Base-by-base conservation (phyloP, 129 eudicot species). In the Arctium lappa region DNA sequence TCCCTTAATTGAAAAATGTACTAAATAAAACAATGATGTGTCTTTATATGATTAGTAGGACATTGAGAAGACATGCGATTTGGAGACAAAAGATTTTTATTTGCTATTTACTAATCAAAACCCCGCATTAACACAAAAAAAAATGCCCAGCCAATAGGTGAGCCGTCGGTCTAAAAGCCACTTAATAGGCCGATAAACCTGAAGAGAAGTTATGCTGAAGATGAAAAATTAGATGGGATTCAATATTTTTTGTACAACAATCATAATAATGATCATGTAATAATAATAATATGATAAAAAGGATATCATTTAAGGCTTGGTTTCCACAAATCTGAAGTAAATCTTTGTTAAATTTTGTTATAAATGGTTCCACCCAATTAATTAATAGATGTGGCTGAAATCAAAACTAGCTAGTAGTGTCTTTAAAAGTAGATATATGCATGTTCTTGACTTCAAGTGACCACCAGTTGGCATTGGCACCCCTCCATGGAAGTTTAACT, bases 361-460 rank as follows among this genome's bases (percentile, higher is more conserved):
- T n/a, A 60, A 60, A 60, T 60, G 29, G 9, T 60, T n/a, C n/a
- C n/a, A n/a, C n/a, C n/a, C n/a, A n/a, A n/a, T n/a, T n/a, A n/a
- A 22, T 22, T 22, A 22, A 22, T 22, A 22, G 27, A 22, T 22
- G 30, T 74, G 16, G 33, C 46, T 22, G 34, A 66, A 66, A 63
- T 22, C 27, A 22, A 22, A 22, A 22, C 27, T 22, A 22, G 27
- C 27, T 22, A 22, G 27, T 66, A 66, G 32, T 18, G 33, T 22
- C 33, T 18, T 33, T 33, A 33, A 32, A 32, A 70, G n/a, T 11
- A 32, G 18, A 32, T 31, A 32, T 31, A 40, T 8, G 78, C 82
- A 77, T 72, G 86, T 83, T 77, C 77, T 83, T 77, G 86, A 77
- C 37, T 38, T 83, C 50, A 83, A 83, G 86, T 78, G 48, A 39